Base-by-base conservation (phyloP, 1,139 yeast genomes). In the Yamadazyma atmosphaerica region DNA sequence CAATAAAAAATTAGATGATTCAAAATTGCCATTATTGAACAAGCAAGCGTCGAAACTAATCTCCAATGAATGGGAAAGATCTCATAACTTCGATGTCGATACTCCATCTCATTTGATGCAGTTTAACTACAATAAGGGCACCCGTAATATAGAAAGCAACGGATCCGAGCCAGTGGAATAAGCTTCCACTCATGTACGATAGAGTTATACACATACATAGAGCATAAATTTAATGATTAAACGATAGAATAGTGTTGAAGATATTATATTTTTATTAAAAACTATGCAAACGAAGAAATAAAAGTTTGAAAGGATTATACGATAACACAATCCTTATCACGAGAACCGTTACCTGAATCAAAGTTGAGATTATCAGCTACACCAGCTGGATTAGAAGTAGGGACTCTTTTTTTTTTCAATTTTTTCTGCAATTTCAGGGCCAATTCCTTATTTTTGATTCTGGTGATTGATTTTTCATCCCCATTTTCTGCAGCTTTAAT, bases 401-500 rank as follows among this genome's bases (percentile, higher is more conserved):
- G 15, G 12, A 23, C 42, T 34, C 46, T 52, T 35, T 51, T 60
- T 54, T 65, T 64, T 38, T 56, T 60, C 34, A 54, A 33, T 31
- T 51, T 51, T 50, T 65, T 66, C 35, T 60, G 55, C 29, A 68
- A 49, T 41, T 59, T 58, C 6, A 63, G 52, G 3, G 58, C 65
- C 38, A 56, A 43, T 22, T 61, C 69, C 44, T 58, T 61, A 51
- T 72, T 68, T 8, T 49, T 50, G 33, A 72, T 48, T 42, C 76
- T 54, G 2, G 57, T 43, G 27, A 73, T 51, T 1, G 95, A 88
- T 44, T 84, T 77, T 42, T 74, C 80, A 49, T 86, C 88, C 4
- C 92, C 89, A 39, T 74, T 77, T 35, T 77, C 79, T 2, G 88
- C 90, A 0, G 96, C 96, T 49, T 69, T 74, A 34, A 70, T 68